Evolutionary conservation across 257 asterid genomes (phyloP).

Genomic region (Ehretia macrophylla): DNA sequence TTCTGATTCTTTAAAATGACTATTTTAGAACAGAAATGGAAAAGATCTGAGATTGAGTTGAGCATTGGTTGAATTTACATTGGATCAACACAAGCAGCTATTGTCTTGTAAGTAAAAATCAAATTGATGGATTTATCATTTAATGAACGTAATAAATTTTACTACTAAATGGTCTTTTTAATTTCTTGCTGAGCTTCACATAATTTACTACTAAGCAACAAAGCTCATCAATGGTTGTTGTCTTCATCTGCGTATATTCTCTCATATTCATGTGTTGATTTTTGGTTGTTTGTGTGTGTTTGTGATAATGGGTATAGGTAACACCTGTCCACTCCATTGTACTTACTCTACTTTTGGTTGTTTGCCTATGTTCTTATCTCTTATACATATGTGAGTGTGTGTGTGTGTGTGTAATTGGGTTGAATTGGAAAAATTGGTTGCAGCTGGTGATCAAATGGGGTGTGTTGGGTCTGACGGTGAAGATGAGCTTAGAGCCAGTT

Average conservation of each 20-base stretch:
- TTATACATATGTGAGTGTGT: too few species aligned
- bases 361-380: too few species aligned
- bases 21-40: neutral
- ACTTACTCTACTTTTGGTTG: too few species aligned
- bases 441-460: conserved; percentile 35
- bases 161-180: too few species aligned
- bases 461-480: conserved; percentile 44
- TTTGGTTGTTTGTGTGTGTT: too few species aligned
- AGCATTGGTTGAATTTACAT: neutral
- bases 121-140: too few species aligned
- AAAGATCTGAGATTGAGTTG: too few species aligned
- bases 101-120: neutral
- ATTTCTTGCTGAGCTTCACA: too few species aligned
- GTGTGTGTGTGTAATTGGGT: too few species aligned
- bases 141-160: too few species aligned
- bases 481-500: conserved; percentile 37
- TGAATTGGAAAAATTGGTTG: too few species aligned
- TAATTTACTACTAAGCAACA: conserved; percentile 2
- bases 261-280: conserved; percentile 33
- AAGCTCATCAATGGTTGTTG: neutral
- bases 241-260: conserved; percentile 16
- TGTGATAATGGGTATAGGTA: neutral
- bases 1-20: neutral
- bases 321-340: neutral
- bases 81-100: neutral